Evolutionary conservation across 306 rosid genomes (phyloP).

Genomic region (Cicer judaicum): DNA sequence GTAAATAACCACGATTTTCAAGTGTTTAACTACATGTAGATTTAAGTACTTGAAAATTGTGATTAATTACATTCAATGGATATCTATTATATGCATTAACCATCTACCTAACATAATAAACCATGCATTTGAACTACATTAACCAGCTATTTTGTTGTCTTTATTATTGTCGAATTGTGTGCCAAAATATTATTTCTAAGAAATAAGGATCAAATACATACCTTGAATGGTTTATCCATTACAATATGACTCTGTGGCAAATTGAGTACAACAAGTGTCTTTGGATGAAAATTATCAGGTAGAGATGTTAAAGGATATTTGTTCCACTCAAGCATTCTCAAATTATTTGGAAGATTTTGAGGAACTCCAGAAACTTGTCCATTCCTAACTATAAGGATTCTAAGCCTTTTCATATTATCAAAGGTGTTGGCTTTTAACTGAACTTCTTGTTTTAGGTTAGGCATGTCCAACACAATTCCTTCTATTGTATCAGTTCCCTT

Average conservation of each 20-base stretch:
- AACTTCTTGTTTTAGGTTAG: constrained; percentile 22
- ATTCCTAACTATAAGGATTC: constrained; percentile 40
- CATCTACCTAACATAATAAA: too few relatives aligned
- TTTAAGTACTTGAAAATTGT: too few relatives aligned
- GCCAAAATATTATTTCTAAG: too few relatives aligned
- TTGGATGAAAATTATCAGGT: constrained; percentile 46
- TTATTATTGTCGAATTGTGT: too few relatives aligned
- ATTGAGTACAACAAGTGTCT: constrained; percentile 40
- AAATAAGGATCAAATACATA: constrained; percentile 3
- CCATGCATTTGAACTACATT: too few relatives aligned
- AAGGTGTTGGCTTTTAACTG: constrained; percentile 39
- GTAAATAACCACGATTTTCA: too few relatives aligned
- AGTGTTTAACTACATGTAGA: too few relatives aligned
- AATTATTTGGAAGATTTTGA: constrained; percentile 43
- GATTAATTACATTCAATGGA: too few relatives aligned
- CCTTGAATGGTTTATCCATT: constrained; percentile 36
- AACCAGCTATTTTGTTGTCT: too few relatives aligned
- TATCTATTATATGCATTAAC: too few relatives aligned
- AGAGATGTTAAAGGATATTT: constrained; percentile 40
- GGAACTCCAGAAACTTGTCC: constrained; percentile 35
- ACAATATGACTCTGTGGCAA: constrained; percentile 41
- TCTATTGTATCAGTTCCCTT: constrained; percentile 41
- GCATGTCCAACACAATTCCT: constrained; percentile 42
- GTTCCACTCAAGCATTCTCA: constrained; percentile 53
- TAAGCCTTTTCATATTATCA: constrained; percentile 38